Evolutionary conservation across 108 stramenopile species (phyloP), one percentile per base, ranked within the genome.

Genomic region (Poteriospumella lacustris): DNA sequence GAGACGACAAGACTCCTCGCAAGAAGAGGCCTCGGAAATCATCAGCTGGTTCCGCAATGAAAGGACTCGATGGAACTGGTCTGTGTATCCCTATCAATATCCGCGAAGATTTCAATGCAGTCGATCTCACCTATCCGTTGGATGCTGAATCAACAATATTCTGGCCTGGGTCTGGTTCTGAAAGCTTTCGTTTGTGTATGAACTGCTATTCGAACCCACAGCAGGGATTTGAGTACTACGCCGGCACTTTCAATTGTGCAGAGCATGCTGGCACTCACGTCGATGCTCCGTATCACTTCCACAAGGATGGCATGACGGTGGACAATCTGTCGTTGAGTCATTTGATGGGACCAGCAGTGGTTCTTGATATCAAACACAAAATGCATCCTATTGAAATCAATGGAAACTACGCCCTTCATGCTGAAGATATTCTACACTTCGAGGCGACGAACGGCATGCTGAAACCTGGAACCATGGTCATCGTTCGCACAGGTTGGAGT

Each of bases 221-320:
- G 9, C 19, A 52, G 9, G 47, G 60, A 3, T 64, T 34, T 33
- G 29, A 64, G 33, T 64, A 64, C 36, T 26, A 26, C 9, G 60
- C 60, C 36, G 60, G 60, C 60, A 64, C 60, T 34, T 34, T 64
- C 9, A 12, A 9, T 33, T 12, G 12, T 12, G 60, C 60, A 12
- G 60, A 64, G 24, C 60, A 64, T 64, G 15, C 33, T 24, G 60
- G 60, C 28, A 64, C 60, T 64, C 60, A 64, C 36, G 60, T 64
- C 3, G 60, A 64, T 64, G 60, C 60, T 31, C 60, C 60, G 28
- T 64, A 34, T 24, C 60, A 64, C 60, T 64, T 64, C 36, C 15
- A 64, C 24, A 24, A 5, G 33, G 36, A 19, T 12, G 60, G 60
- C 5, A 33, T 3, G 5, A 5, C 3, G 3, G 60, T 64, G 28